These are phyloP conservation scores for Cryptococcus sp. DNA, from an alignment of 1,284 basidiomycete genomes.

Conservation along the genomic window DNA sequence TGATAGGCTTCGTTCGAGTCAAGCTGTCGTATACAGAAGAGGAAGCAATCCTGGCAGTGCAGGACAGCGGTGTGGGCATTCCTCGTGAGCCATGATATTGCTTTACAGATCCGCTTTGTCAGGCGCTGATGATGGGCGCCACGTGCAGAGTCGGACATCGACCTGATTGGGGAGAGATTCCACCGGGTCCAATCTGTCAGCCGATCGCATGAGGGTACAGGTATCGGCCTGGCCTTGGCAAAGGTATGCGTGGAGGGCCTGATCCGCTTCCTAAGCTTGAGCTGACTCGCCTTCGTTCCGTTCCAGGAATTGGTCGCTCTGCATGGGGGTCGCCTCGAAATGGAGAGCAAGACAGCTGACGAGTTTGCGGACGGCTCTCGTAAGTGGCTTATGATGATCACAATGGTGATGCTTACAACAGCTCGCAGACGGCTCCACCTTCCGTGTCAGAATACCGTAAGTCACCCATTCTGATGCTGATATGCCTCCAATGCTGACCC, in stretches of 20 bases:
- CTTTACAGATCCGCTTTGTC: not conserved
- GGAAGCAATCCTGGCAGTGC: conserved; percentile 39
- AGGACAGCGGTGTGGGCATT: conserved; percentile 52
- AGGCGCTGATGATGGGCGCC: not conserved
- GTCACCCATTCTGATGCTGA: not conserved
- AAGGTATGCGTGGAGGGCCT: conserved; percentile 18
- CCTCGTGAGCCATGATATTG: conserved; percentile 22
- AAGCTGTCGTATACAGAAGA: conserved; percentile 22
- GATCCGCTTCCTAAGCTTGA: conserved; percentile 6
- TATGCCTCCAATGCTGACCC: not conserved
- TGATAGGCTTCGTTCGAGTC: conserved; percentile 34
- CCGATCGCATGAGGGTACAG: conserved; percentile 48
- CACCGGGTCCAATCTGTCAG: conserved; percentile 45
- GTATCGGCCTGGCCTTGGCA: conserved; percentile 44
- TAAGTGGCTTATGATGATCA: conserved; percentile 9
- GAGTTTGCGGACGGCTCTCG: conserved; percentile 40
- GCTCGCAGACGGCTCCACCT: conserved; percentile 39
- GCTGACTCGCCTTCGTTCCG: conserved; percentile 16
- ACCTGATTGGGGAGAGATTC: conserved; percentile 47
- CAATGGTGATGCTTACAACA: no score
- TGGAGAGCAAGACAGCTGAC: conserved; percentile 40
- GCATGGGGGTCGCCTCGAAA: conserved; percentile 49
- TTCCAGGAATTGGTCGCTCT: conserved; percentile 49
- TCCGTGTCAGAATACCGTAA: conserved; percentile 21
- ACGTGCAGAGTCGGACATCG: conserved; percentile 30